These are phyloP conservation scores for Bondarzewia mesenterica DNA, from an alignment of 1,284 basidiomycete genomes.

Conservation along the genomic window DNA sequence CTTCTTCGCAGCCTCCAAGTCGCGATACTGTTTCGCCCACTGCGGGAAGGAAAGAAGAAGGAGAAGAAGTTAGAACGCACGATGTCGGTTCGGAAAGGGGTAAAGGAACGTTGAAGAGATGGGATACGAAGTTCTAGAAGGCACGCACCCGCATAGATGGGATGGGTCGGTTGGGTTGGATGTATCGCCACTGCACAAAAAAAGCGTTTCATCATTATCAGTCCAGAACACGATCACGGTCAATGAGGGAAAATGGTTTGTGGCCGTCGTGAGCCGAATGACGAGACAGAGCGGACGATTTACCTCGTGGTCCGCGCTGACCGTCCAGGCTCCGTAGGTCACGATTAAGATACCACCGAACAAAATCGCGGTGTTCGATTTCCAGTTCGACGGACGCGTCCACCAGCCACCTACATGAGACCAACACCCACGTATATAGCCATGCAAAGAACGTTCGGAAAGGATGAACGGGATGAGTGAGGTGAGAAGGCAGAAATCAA, in stretches of 20 bases:
- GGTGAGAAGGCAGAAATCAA: neutral
- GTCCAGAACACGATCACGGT: neutral
- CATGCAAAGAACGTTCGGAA: neutral
- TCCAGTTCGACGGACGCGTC: conserved; percentile 66
- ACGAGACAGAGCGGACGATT: conserved; percentile 10
- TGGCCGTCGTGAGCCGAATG: too few species aligned
- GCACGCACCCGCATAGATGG: conserved; percentile 13
- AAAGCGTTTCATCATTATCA: neutral
- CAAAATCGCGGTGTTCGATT: conserved; percentile 54
- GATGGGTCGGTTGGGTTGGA: conserved; percentile 11
- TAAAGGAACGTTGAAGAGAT: neutral
- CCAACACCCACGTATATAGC: neutral
- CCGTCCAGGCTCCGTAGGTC: conserved; percentile 50
- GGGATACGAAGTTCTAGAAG: neutral
- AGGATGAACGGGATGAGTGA: neutral
- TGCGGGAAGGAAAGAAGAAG: too few species aligned
- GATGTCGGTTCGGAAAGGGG: neutral
- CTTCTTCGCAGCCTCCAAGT: conserved; percentile 5
- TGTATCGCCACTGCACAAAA: conserved; percentile 16
- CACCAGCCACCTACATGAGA: conserved; percentile 69
- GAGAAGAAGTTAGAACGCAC: too few species aligned
- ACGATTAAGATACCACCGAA: conserved; percentile 49
- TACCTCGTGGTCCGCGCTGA: conserved; percentile 62
- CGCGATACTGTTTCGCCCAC: conserved; percentile 13
- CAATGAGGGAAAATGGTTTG: neutral